Evolutionary conservation across 306 rosid species (phyloP), one percentile per base, ranked within the genome.

Genomic region (Vicia sativa): DNA sequence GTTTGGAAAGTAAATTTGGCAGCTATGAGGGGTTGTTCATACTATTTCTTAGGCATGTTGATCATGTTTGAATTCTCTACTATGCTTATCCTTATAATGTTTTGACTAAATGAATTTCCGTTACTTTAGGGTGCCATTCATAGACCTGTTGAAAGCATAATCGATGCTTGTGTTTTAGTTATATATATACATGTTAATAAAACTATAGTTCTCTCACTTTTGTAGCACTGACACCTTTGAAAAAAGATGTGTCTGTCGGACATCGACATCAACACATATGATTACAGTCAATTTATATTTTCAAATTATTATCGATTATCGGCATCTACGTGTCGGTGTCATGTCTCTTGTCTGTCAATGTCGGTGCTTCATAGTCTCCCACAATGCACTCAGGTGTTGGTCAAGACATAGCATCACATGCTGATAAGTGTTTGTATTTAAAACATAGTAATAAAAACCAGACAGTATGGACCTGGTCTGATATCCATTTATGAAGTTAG

Each of bases 91-190:
- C 26, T 58, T 57, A n/a, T 54, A 16, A 63, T 42, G 62, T 58
- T 42, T 70, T 54, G 18, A 34, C 59, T 53, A 39, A 14, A 63
- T 15, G 28, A 43, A 55, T 62, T n/a, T 56, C n/a, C 13, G 16
- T 73, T 23, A 45, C 45, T 54, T 25, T 57, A 37, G 15, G 62
- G 26, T 59, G 43, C 70, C 71, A 59, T 49, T 79, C 19, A 43
- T 50, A 39, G 42, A 31, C 65, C 9, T 35, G n/a, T 49, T 31
- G 41, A 46, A 62, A 63, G 48, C 12, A 49, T 48, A 53, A 8
- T 43, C 15, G 58, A 66, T 75, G 77, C 67, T 58, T 57, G 13
- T 21, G 11, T 34, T 7, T 3, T 71, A 29, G 74, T 43, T 42
- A 50, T 15, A 57, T 15, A 57, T 46, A 10, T 26, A 9, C 38